phyloP scores from a whole-genome alignment of 2,329 filamentous ascomycete species.

The Ophiostoma ulmi region DNA sequence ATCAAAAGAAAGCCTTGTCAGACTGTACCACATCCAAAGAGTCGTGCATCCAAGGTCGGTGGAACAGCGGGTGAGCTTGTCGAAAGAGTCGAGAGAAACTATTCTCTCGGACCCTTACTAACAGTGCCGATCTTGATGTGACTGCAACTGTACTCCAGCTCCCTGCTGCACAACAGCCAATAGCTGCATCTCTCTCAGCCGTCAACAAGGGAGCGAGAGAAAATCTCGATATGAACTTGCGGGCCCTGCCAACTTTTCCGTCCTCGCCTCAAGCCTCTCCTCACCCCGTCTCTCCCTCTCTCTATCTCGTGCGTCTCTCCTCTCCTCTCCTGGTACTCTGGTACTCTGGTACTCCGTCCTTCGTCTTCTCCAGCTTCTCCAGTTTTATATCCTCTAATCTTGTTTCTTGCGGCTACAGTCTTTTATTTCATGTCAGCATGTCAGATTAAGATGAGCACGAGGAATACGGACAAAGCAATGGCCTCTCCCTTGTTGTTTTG shows the following conservation, averaged over 20 bases:
- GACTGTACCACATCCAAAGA: neutral
- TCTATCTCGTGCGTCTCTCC: neutral
- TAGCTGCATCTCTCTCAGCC: neutral
- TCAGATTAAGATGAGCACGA: neutral
- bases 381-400: neutral
- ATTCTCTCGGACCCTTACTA: neutral
- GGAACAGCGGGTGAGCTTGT: neutral
- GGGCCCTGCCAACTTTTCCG: slow-evolving; percentile 1
- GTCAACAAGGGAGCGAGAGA: neutral
- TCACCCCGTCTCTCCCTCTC: neutral
- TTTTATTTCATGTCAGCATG: neutral
- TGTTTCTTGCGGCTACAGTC: neutral
- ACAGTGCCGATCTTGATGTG: slow-evolving; percentile 5
- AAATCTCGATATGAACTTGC: slow-evolving; percentile 4
- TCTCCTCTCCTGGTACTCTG: neutral
- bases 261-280: neutral
- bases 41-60: neutral
- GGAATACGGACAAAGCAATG: neutral
- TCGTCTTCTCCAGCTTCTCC: too few relatives aligned
- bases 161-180: neutral
- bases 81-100: neutral
- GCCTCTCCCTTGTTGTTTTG: neutral
- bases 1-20: neutral
- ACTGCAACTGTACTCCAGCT: slow-evolving; percentile 1
- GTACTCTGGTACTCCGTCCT: too few relatives aligned